phyloP scores from a whole-genome alignment of 331 rosid genomes.

The Spiraea crenata region DNA sequence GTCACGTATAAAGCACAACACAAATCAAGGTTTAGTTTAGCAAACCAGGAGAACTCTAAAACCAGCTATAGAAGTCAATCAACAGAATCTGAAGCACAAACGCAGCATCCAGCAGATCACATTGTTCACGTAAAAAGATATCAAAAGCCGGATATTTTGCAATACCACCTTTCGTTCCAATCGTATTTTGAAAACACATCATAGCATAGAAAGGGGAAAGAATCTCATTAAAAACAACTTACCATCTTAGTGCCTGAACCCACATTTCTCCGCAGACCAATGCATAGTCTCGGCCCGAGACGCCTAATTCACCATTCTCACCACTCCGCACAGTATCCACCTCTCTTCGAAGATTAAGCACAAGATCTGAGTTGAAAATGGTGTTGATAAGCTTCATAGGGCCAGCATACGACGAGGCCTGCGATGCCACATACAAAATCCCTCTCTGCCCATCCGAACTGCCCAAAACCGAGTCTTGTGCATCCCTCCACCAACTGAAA shows the following conservation, averaged over 20 bases:
- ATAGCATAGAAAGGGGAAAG: not conserved
- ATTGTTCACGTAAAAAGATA: constrained; percentile 8
- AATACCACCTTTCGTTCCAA: constrained; percentile 10
- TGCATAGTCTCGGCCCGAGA: constrained; percentile 87
- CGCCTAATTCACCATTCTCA: constrained; percentile 68
- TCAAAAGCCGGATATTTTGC: constrained; percentile 6
- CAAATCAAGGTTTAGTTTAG: constrained; percentile 15
- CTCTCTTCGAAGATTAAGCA: constrained; percentile 73
- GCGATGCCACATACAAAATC: constrained; percentile 52
- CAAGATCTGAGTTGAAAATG: constrained; percentile 81
- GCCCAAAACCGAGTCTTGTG: constrained; percentile 65
- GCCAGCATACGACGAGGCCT: constrained; percentile 64
- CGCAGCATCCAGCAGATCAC: constrained; percentile 24
- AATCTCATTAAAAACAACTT: constrained; percentile 31
- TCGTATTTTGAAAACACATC: constrained; percentile 6
- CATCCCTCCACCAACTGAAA: constrained; percentile 97
- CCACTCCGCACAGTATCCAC: constrained; percentile 46
- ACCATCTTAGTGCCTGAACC: constrained; percentile 97
- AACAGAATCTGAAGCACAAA: constrained; percentile 23
- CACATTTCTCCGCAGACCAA: constrained; percentile 94
- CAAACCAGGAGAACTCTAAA: constrained; percentile 20
- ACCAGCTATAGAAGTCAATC: constrained; percentile 22
- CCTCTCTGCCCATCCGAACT: constrained; percentile 65
- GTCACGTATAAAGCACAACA: constrained; percentile 7
- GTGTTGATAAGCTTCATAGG: constrained; percentile 89